Base-by-base conservation (phyloP, 179 eudicot genomes). In the Corrigiola litoralis region DNA sequence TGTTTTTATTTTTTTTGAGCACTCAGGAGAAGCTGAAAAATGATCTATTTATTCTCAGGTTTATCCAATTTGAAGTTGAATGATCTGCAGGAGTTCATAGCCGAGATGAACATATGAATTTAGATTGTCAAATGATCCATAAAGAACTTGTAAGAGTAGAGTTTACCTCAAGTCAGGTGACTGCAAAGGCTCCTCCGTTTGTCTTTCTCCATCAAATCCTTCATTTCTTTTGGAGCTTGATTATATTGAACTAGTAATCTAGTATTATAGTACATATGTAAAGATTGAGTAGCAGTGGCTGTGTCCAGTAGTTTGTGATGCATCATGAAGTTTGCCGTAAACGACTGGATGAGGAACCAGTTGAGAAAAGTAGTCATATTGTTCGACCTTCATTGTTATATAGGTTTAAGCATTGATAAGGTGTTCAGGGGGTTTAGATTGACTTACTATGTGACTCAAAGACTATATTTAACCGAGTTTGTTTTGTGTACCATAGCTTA, bases 31-130 rank as follows among this genome's bases (percentile, higher is more conserved):
- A n/a, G n/a, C n/a, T n/a, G n/a, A n/a, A n/a, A n/a, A n/a, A n/a
- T n/a, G n/a, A n/a, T n/a, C 63, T 37, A 64, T 50, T 62, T 56
- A 16, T 58, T 31, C 58, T 44, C 75, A 84, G 88, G 79, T 45
- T 59, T 82, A 13, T 37, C 58, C 34, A 58, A 66, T 50, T 58
- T 66, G 48, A 58, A 45, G 32, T 37, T 71, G 70, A 79, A 79
- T 47, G 73, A 75, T 20, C 81, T 84, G 61, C 68, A 82, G 48
- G 76, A 71, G 40, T 55, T 77, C 41, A 32, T 77, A 52, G 63
- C 78, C 32, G 71, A 61, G 68, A 55, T 72, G 69, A 69, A 73
- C 61, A 29, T 53, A 49, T 77, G 72, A 77, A 16, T 46, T 21
- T 61, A 45, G 61, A 25, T 38, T 45, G 20, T 58, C 27, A 2